phyloP scores from a whole-genome alignment of 2,329 filamentous ascomycete genomes.

The Cercospora beticola region DNA sequence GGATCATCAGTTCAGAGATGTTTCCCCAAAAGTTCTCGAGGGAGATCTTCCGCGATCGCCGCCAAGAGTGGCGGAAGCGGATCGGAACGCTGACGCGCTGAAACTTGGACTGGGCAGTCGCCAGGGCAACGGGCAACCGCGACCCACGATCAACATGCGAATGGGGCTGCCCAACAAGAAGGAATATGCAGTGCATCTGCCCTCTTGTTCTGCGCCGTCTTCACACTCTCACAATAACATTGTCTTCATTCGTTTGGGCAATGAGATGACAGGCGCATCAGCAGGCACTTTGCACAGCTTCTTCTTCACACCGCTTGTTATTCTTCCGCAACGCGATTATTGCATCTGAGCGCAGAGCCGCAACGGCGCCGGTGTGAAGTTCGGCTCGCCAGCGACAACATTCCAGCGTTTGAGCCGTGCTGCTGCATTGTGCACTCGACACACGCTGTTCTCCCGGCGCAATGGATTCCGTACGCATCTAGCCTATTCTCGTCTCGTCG shows the following conservation, averaged over 20 bases:
- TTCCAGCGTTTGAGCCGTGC: slow-evolving; percentile 18
- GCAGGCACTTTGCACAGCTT: slow-evolving; percentile 15
- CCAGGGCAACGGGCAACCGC: slow-evolving; percentile 6
- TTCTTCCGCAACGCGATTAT: background rate
- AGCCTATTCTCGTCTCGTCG: slow-evolving; percentile 5
- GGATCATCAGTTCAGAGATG: background rate
- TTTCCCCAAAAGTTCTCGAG: background rate
- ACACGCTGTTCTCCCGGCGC: slow-evolving; percentile 12
- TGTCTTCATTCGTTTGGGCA: slow-evolving; percentile 12
- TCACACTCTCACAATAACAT: slow-evolving; percentile 1
- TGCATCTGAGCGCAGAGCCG: slow-evolving; percentile 6
- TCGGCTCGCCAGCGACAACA: slow-evolving; percentile 14
- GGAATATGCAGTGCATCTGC: slow-evolving; percentile 10
- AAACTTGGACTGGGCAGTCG: background rate
- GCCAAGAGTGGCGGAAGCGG: background rate
- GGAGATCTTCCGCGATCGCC: background rate
- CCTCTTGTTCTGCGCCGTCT: slow-evolving; percentile 4
- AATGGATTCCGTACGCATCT: slow-evolving; percentile 27
- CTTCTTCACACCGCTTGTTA: slow-evolving; percentile 5
- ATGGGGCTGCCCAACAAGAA: slow-evolving; percentile 2
- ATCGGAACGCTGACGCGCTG: background rate
- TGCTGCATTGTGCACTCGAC: slow-evolving; percentile 12
- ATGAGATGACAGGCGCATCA: slow-evolving; percentile 8
- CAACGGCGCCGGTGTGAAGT: slow-evolving; percentile 10
- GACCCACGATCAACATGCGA: background rate